These are phyloP conservation scores for Agaricus blazei DNA, from an alignment of 768 basidiomycete species.

Conservation along the genomic window DNA sequence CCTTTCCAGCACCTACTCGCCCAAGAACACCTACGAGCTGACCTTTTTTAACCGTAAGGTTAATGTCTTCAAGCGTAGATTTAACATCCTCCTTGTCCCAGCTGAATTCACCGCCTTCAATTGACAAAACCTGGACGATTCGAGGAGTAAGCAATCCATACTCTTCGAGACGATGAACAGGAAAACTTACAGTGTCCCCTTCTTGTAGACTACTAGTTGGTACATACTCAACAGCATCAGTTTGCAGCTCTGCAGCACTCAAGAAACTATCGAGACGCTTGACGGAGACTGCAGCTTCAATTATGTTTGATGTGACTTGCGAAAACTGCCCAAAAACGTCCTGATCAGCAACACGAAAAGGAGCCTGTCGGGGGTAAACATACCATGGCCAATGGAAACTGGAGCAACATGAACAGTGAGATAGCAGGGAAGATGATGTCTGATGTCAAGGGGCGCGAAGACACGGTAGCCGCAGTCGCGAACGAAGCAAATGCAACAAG, in stretches of 20 bases:
- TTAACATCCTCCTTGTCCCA: constrained; percentile 59
- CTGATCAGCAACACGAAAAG: constrained; percentile 1
- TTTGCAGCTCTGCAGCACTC: constrained; percentile 72
- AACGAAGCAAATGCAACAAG: constrained; percentile 83
- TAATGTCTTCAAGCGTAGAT: constrained; percentile 74
- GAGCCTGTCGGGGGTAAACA: constrained; percentile 13
- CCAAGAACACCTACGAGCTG: constrained; percentile 84
- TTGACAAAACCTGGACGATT: constrained; percentile 48
- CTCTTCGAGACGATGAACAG: background rate
- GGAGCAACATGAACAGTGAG: constrained; percentile 80
- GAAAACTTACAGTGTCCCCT: constrained; percentile 53
- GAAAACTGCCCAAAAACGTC: constrained; percentile 40
- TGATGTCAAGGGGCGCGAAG: constrained; percentile 68
- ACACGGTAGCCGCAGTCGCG: constrained; percentile 60
- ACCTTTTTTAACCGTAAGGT: constrained; percentile 72
- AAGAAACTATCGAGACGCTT: constrained; percentile 76
- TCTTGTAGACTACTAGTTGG: constrained; percentile 31
- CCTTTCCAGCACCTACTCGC: constrained; percentile 90
- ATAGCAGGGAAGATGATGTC: constrained; percentile 97
- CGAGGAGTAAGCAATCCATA: background rate
- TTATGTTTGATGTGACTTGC: constrained; percentile 72
- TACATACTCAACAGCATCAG: constrained; percentile 61
- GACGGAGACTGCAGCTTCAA: constrained; percentile 84
- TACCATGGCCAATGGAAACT: constrained; percentile 85
- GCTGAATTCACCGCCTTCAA: constrained; percentile 73